A percentile compares a stretch with the other conserved stretches of the same genome.
Evolutionary conservation across 768 basidiomycete genomes (phyloP).

Genomic region (Boletus fagicola): DNA sequence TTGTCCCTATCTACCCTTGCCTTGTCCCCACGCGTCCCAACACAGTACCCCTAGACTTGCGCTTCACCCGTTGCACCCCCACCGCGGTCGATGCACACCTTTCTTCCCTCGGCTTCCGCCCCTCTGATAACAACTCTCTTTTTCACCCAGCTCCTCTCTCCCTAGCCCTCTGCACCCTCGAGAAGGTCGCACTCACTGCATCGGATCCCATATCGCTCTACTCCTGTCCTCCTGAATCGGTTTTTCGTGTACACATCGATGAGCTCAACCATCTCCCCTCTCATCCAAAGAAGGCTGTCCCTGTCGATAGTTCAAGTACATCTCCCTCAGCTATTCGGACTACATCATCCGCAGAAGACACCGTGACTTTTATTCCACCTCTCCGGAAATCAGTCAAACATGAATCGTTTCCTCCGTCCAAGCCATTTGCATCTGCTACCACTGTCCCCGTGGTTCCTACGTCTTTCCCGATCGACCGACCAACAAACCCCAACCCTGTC

Average conservation of each 20-base stretch:
- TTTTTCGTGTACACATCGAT: conserved; percentile 30
- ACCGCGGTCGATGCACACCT: conserved; percentile 17
- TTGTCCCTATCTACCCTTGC: conserved; percentile 21
- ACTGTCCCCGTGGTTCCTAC: not conserved
- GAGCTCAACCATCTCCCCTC: conserved; percentile 9
- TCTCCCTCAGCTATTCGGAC: conserved; percentile 2
- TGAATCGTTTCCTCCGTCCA: not conserved
- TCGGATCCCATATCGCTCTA: conserved; percentile 25
- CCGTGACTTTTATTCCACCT: conserved; percentile 22
- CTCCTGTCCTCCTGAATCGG: conserved; percentile 25
- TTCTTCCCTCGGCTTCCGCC: conserved; percentile 26
- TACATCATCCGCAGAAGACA: conserved; percentile 10
- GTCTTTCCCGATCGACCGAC: not conserved
- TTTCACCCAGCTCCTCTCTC: conserved; percentile 45
- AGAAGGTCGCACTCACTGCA: conserved; percentile 17
- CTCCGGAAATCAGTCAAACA: conserved; percentile 3
- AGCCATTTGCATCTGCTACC: not conserved
- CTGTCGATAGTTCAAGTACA: not conserved
- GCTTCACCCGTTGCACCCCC: conserved; percentile 45
- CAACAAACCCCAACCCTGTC: not conserved
- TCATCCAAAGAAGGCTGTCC: not conserved
- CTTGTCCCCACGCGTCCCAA: conserved; percentile 2
- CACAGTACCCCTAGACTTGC: conserved; percentile 40
- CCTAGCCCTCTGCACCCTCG: conserved; percentile 35
- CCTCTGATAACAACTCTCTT: conserved; percentile 30